A percentile compares a stretch with the other conserved stretches of the same genome.
Evolutionary conservation across 495 filamentous ascomycete species (phyloP).

Genomic region (Penicillium steckii): DNA sequence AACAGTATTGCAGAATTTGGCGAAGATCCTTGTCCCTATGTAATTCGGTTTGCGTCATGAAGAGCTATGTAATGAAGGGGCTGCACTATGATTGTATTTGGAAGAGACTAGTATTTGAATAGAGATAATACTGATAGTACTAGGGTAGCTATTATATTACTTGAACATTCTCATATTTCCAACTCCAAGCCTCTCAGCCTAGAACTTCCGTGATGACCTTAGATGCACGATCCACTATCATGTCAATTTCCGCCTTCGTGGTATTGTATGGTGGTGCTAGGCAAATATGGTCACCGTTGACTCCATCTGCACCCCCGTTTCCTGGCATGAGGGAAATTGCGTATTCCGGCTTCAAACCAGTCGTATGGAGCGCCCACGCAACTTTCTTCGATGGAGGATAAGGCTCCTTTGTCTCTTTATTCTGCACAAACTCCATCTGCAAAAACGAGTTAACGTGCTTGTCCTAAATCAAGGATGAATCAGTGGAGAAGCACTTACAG

Average conservation of each 20-base stretch:
- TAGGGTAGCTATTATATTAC: too few relatives aligned
- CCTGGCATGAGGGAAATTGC: conserved; percentile 70
- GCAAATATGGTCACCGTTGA: conserved; percentile 68
- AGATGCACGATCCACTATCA: conserved; percentile 46
- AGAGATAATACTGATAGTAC: too few relatives aligned
- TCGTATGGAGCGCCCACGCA: conserved; percentile 48
- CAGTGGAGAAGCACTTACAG: conserved; percentile 29
- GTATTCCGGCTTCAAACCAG: conserved; percentile 49
- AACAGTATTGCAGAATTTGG: conserved; percentile 16
- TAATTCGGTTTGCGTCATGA: conserved; percentile 10
- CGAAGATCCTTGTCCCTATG: conserved; percentile 17
- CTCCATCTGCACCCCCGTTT: conserved; percentile 62
- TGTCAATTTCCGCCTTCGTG: conserved; percentile 55
- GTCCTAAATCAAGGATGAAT: background rate
- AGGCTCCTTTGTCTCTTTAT: conserved; percentile 51
- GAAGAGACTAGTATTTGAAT: too few relatives aligned
- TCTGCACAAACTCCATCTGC: conserved; percentile 55
- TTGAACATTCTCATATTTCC: too few relatives aligned
- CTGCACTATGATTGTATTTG: background rate
- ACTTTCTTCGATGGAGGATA: conserved; percentile 39
- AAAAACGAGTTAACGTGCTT: conserved; percentile 6
- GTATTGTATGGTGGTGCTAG: conserved; percentile 72
- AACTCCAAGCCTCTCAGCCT: conserved; percentile 7
- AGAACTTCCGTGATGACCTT: conserved; percentile 29
- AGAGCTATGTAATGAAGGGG: background rate